Conservation (phyloP, 2,329 filamentous ascomycete species). For the Thelonectria olida region DNA sequence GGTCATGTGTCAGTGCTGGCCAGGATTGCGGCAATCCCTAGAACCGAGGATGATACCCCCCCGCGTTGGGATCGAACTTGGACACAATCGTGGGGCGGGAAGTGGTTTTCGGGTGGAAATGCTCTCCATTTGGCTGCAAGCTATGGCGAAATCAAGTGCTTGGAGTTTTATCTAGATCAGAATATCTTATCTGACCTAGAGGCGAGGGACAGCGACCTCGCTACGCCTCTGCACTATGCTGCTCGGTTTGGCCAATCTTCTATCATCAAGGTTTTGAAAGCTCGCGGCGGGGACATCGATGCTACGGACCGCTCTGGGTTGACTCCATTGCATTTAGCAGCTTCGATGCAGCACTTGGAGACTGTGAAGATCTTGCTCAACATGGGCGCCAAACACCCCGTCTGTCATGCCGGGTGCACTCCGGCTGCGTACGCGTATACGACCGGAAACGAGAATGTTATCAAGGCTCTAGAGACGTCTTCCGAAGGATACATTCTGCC, state of each 20-base stretch:
- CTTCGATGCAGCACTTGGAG: fast-evolving
- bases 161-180: background rate
- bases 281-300: background rate
- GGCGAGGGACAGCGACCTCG: background rate
- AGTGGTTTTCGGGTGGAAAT: background rate
- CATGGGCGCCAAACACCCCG: background rate
- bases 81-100: background rate
- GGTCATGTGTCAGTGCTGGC: background rate
- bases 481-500: background rate
- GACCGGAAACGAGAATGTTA: background rate
- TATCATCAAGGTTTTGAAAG: background rate
- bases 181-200: background rate
- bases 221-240: constrained; percentile 14
- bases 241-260: background rate
- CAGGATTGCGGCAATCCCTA: background rate
- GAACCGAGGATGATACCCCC: background rate
- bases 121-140: background rate
- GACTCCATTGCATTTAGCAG: constrained; percentile 4
- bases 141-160: background rate
- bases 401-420: background rate
- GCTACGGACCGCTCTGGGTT: background rate
- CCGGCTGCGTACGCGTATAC: background rate
- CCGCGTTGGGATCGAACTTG: background rate
- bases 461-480: background rate
- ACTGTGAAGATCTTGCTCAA: background rate